Evolutionary conservation across 208 protist genomes (phyloP).

Genomic region (Leishmania guyanensis): DNA sequence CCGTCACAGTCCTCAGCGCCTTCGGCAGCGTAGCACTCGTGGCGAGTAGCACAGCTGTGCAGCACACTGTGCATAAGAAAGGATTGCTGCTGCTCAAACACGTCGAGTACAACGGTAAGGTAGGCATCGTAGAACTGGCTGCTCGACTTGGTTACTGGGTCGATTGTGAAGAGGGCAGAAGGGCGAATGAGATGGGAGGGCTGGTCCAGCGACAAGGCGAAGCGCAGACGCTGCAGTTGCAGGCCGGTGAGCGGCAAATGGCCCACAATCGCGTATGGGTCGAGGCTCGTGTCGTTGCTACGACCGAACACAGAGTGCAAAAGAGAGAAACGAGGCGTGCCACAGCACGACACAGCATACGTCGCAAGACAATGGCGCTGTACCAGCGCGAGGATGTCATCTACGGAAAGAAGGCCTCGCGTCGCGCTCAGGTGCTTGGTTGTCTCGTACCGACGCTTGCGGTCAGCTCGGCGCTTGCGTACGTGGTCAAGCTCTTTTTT

Average conservation of each 20-base stretch:
- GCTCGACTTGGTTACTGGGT: constrained; percentile 50
- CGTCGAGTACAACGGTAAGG: constrained; percentile 68
- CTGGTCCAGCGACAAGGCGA: constrained; percentile 83
- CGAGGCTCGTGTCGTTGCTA: background rate
- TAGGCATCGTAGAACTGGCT: constrained; percentile 86
- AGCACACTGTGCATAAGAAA: constrained; percentile 60
- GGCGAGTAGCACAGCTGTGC: constrained; percentile 38
- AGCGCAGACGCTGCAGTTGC: constrained; percentile 73
- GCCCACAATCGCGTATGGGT: constrained; percentile 51
- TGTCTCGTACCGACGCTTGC: constrained; percentile 16
- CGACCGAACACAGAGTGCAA: constrained; percentile 33
- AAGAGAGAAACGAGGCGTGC: constrained; percentile 62
- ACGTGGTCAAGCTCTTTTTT: constrained; percentile 19
- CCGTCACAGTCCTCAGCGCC: constrained; percentile 73
- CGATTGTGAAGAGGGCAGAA: constrained; percentile 58
- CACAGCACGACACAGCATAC: constrained; percentile 80
- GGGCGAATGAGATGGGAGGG: constrained; percentile 55
- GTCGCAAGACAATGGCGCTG: constrained; percentile 72
- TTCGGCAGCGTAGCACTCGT: constrained; percentile 45
- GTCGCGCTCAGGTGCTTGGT: constrained; percentile 43
- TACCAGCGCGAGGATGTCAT: constrained; percentile 55
- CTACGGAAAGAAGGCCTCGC: constrained; percentile 59
- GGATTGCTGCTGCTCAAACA: constrained; percentile 70
- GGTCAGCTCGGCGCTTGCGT: constrained; percentile 22
- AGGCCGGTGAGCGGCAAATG: constrained; percentile 50